A percentile compares a stretch with the other conserved stretches of the same genome.
These are phyloP conservation scores for Chaetomiaceae sp. DNA, from an alignment of 2,329 filamentous ascomycete species.

Conservation along the genomic window DNA sequence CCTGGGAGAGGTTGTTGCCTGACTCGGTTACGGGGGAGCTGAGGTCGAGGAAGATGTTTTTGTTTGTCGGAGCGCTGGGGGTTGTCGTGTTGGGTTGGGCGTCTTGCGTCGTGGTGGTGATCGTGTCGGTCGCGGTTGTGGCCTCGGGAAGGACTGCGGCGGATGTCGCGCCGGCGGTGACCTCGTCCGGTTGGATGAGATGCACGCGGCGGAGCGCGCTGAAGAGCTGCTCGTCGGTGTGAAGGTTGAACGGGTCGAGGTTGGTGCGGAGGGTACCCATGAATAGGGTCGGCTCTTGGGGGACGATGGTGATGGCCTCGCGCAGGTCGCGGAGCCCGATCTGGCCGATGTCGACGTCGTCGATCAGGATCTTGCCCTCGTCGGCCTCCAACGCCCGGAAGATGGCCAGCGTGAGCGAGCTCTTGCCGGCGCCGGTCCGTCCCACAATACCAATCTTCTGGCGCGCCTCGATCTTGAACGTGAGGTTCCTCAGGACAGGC, in stretches of 20 bases:
- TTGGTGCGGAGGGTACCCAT: slow-evolving; percentile 88
- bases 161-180: slow-evolving; percentile 29
- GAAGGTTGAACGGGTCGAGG: slow-evolving; percentile 83
- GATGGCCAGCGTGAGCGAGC: slow-evolving; percentile 84
- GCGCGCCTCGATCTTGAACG: slow-evolving; percentile 76
- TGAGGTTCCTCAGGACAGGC: slow-evolving; percentile 75
- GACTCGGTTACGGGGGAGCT: slow-evolving; percentile 81
- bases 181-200: slow-evolving; percentile 63
- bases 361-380: slow-evolving; percentile 81
- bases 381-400: slow-evolving; percentile 94
- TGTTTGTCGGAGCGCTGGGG: slow-evolving; percentile 62
- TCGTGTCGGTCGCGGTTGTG: slow-evolving; percentile 5
- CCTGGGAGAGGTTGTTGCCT: slow-evolving; percentile 90
- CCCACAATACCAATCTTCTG: slow-evolving; percentile 97
- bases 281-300: slow-evolving; percentile 93
- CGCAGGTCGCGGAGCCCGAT: slow-evolving; percentile 93
- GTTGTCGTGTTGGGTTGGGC: slow-evolving; percentile 7
- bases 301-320: slow-evolving; percentile 93
- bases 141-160: slow-evolving; percentile 18
- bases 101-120: slow-evolving; percentile 9
- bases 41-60: slow-evolving; percentile 89
- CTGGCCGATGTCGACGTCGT: slow-evolving; percentile 80
- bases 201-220: slow-evolving; percentile 82
- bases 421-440: slow-evolving; percentile 93
- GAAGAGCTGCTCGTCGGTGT: slow-evolving; percentile 88